These are phyloP conservation scores for Epichloe festucae DNA, from an alignment of 2,329 filamentous ascomycete genomes.

Conservation along the genomic window DNA sequence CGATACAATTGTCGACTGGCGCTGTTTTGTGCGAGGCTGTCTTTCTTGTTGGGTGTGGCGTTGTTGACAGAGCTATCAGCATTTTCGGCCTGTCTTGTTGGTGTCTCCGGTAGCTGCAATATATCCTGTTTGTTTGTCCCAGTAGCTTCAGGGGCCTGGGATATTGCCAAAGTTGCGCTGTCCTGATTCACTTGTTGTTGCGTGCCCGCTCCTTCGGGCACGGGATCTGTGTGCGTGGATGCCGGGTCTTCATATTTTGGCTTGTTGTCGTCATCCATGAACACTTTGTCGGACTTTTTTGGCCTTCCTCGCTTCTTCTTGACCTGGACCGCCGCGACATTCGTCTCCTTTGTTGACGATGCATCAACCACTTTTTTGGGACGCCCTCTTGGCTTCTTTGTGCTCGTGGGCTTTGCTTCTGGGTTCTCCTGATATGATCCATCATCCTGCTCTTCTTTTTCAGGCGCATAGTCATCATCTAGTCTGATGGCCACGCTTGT, in stretches of 20 bases:
- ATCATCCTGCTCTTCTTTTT: constrained; percentile 8
- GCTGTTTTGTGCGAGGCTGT: constrained; percentile 7
- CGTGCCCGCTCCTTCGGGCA: background rate
- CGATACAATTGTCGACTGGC: constrained; percentile 30
- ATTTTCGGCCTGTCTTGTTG: background rate
- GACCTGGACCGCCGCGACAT: background rate
- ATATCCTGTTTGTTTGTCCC: background rate
- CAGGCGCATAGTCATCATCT: background rate
- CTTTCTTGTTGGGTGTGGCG: constrained; percentile 5
- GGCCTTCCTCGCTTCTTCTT: constrained; percentile 29
- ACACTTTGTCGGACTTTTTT: constrained; percentile 20
- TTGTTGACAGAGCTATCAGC: background rate
- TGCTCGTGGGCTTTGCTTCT: constrained; percentile 6
- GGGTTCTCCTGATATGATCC: constrained; percentile 5
- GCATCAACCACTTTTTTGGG: constrained; percentile 15
- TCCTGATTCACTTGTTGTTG: background rate
- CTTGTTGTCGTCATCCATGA: background rate
- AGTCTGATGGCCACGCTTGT: background rate
- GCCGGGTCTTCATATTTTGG: background rate
- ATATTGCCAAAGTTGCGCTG: background rate
- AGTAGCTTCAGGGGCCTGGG: background rate
- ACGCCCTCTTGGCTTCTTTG: constrained; percentile 19
- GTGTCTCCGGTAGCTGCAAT: background rate
- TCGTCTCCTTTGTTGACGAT: constrained; percentile 5
- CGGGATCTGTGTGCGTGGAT: background rate